Conservation (phyloP, 148 eudicot species). For the Heliamphora exappendiculata region DNA sequence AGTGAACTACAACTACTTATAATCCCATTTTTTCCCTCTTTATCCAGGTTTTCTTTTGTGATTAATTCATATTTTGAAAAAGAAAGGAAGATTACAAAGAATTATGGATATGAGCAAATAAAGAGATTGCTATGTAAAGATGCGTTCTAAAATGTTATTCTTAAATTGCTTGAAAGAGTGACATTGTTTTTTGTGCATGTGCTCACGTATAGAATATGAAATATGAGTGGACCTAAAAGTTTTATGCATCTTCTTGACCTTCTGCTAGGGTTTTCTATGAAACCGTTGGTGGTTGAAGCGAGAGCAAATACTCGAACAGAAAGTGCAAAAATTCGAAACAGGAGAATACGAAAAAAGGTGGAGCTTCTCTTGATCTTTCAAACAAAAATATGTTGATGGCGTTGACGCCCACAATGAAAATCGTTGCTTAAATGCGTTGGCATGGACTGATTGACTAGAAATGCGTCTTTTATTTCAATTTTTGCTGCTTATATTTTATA, state of each 20-base stretch:
- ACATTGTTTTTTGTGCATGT: no score
- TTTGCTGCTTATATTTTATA: background rate
- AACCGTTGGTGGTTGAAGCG: constrained; percentile 50
- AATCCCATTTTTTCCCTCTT: background rate
- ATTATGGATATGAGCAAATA: no score
- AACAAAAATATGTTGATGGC: background rate
- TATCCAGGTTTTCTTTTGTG: no score
- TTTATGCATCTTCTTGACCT: background rate
- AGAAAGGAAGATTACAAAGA: background rate
- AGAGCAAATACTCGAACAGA: constrained; percentile 53
- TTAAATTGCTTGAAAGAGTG: background rate
- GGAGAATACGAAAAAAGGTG: constrained; percentile 76
- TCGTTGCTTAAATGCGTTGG: background rate
- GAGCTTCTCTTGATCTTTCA: background rate
- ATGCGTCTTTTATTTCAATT: background rate
- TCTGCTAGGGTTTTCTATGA: constrained; percentile 32
- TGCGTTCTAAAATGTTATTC: background rate
- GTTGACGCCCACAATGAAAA: background rate
- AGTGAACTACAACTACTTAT: constrained; percentile 22
- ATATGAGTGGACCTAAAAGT: background rate
- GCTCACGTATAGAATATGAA: no score
- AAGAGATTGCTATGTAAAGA: background rate
- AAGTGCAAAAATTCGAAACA: constrained; percentile 61
- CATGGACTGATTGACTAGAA: background rate
- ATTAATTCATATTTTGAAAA: background rate